phyloP scores from a whole-genome alignment of 306 rosid genomes.

The Alnus glutinosa region DNA sequence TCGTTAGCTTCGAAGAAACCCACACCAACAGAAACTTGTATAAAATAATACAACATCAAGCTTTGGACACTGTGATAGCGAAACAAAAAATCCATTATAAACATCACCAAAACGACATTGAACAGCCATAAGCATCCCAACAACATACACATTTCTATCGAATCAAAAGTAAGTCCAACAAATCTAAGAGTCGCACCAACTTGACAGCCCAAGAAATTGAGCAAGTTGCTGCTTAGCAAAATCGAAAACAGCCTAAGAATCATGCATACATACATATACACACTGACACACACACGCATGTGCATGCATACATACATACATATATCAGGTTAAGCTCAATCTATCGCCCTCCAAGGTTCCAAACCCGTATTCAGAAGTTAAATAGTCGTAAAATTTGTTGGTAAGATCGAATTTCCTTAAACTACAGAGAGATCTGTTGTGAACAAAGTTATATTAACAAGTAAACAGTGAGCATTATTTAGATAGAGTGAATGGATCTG shows the following conservation, averaged over 20 bases:
- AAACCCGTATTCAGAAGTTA: background rate
- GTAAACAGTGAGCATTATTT: background rate
- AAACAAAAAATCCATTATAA: background rate
- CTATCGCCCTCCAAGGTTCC: background rate
- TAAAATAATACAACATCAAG: constrained; percentile 3
- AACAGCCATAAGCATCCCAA: background rate
- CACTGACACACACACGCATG: background rate
- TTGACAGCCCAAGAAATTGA: background rate
- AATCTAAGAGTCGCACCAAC: background rate
- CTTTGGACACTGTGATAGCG: background rate
- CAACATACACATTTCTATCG: background rate
- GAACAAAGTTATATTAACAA: background rate
- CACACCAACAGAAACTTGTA: background rate
- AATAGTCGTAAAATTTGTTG: background rate
- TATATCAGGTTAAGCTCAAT: background rate
- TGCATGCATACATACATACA: background rate
- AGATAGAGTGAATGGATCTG: constrained; percentile 28
- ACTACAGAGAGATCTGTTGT: background rate
- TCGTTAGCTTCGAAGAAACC: background rate
- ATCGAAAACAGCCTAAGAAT: background rate
- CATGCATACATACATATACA: background rate
- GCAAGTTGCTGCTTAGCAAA: background rate
- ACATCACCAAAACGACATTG: background rate
- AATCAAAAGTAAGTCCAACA: background rate
- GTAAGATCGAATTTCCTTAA: background rate